Percentiles rank a stretch among this genome's conserved stretches.
These are phyloP conservation scores for Aspergillus nanangensis DNA, from an alignment of 495 filamentous ascomycete species.

Conservation along the genomic window DNA sequence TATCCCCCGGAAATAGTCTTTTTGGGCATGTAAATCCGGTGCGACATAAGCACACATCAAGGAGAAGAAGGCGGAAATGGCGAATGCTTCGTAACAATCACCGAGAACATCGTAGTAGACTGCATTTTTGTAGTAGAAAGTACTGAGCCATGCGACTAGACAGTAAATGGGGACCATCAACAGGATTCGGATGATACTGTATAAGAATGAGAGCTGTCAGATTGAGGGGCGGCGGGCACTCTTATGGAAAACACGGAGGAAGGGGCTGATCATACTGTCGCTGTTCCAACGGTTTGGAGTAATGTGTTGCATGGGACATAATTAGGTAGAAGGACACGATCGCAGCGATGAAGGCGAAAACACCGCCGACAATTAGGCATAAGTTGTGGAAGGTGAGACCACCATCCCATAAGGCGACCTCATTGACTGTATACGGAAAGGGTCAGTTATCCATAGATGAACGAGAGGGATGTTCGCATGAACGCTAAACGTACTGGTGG, in stretches of 20 bases:
- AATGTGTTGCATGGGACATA: slow-evolving; percentile 74
- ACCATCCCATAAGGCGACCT: slow-evolving; percentile 43
- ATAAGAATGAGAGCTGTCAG: slow-evolving; percentile 26
- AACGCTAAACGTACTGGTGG: slow-evolving; percentile 30
- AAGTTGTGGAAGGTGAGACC: slow-evolving; percentile 46
- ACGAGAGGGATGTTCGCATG: neutral
- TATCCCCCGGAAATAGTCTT: slow-evolving; percentile 77
- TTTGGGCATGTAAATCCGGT: slow-evolving; percentile 76
- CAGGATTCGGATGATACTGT: slow-evolving; percentile 83
- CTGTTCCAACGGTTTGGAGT: slow-evolving; percentile 77
- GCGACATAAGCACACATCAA: slow-evolving; percentile 81
- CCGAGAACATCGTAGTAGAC: slow-evolving; percentile 79
- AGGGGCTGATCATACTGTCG: slow-evolving; percentile 61
- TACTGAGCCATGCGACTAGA: slow-evolving; percentile 70
- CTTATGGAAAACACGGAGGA: neutral
- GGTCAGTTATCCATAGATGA: neutral
- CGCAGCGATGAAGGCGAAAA: slow-evolving; percentile 42
- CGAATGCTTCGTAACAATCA: slow-evolving; percentile 90
- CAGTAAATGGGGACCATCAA: slow-evolving; percentile 89
- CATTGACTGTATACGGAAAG: slow-evolving; percentile 24
- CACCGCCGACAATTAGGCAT: slow-evolving; percentile 42
- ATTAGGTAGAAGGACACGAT: slow-evolving; percentile 52
- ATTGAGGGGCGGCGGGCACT: too few relatives aligned
- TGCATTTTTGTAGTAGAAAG: slow-evolving; percentile 71
- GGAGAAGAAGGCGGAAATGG: slow-evolving; percentile 88